Evolutionary conservation across 2,329 filamentous ascomycete genomes (phyloP).

Genomic region (Mariannaea elegans): DNA sequence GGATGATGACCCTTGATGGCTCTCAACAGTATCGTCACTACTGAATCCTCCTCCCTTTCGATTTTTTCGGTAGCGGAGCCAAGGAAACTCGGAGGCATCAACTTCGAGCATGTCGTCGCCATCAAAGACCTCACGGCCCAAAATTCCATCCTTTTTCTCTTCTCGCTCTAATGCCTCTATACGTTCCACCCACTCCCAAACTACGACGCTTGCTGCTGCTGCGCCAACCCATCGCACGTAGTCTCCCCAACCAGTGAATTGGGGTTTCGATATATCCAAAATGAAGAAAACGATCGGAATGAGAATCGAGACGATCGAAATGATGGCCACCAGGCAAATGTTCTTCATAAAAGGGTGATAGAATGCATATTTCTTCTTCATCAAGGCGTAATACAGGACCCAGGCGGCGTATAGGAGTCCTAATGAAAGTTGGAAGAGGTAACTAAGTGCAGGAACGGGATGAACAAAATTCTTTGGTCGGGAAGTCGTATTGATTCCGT

Average conservation of each 20-base stretch:
- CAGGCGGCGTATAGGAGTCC: slow-evolving; percentile 90
- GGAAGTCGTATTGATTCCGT: slow-evolving; percentile 61
- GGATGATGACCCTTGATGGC: slow-evolving; percentile 25
- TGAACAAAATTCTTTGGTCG: slow-evolving; percentile 83
- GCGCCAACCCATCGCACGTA: slow-evolving; percentile 97
- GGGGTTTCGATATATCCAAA: slow-evolving; percentile 84
- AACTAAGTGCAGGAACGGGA: slow-evolving; percentile 89
- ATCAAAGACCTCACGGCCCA: slow-evolving; percentile 91
- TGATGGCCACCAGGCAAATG: slow-evolving; percentile 79
- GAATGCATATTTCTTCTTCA: slow-evolving; percentile 89
- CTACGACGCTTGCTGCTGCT: slow-evolving; percentile 92
- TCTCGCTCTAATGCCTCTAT: slow-evolving; percentile 93
- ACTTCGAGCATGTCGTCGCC: slow-evolving; percentile 90
- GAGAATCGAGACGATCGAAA: slow-evolving; percentile 83
- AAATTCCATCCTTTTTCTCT: slow-evolving; percentile 91
- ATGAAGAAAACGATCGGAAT: slow-evolving; percentile 95
- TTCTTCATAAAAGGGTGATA: slow-evolving; percentile 92
- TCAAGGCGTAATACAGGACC: slow-evolving; percentile 93
- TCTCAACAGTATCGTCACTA: slow-evolving; percentile 24
- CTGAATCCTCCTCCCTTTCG: slow-evolving; percentile 43
- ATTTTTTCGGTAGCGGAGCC: slow-evolving; percentile 52
- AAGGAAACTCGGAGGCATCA: slow-evolving; percentile 60
- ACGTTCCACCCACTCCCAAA: slow-evolving; percentile 97
- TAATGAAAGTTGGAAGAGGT: slow-evolving; percentile 87
- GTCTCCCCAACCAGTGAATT: slow-evolving; percentile 91